A percentile compares a stretch with the other conserved stretches of the same genome.
phyloP scores from a whole-genome alignment of 2,329 filamentous ascomycete genomes.

The Madurella fahalii region DNA sequence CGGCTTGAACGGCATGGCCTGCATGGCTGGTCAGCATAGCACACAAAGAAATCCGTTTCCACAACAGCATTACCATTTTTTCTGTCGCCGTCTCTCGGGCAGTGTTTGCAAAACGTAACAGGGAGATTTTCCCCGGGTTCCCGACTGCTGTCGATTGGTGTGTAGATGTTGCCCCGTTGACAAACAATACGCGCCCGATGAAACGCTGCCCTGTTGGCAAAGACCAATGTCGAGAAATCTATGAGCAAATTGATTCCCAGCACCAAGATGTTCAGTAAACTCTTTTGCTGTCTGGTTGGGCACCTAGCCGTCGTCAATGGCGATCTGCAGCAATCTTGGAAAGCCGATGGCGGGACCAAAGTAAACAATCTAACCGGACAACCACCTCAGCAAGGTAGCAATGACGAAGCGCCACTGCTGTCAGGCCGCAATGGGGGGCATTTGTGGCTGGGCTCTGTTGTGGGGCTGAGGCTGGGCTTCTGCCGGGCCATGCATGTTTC shows the following conservation, averaged over 20 bases:
- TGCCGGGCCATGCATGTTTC: constrained; percentile 6
- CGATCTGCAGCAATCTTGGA: not conserved
- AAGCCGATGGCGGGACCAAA: constrained; percentile 8
- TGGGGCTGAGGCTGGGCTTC: not conserved
- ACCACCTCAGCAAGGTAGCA: constrained; percentile 7
- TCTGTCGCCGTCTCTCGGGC: not conserved
- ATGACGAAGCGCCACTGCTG: not conserved
- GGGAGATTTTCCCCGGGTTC: not conserved
- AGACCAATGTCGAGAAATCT: too few species aligned
- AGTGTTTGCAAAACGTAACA: not conserved
- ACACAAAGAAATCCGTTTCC: not conserved
- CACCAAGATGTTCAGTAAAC: too few species aligned
- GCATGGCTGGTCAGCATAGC: constrained; percentile 14
- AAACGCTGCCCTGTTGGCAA: not conserved
- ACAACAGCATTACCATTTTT: not conserved
- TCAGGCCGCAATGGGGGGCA: not conserved
- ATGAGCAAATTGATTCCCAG: not conserved
- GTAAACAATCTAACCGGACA: constrained; percentile 27
- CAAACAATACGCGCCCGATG: not conserved
- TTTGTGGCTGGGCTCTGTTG: not conserved
- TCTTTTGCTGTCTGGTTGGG: not conserved
- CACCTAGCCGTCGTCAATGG: constrained; percentile 1
- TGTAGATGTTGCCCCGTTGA: not conserved
- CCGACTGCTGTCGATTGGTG: not conserved
- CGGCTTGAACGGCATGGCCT: constrained; percentile 63